Base-by-base conservation (phyloP, 495 filamentous ascomycete species). In the Gamarada debralockiae region DNA sequence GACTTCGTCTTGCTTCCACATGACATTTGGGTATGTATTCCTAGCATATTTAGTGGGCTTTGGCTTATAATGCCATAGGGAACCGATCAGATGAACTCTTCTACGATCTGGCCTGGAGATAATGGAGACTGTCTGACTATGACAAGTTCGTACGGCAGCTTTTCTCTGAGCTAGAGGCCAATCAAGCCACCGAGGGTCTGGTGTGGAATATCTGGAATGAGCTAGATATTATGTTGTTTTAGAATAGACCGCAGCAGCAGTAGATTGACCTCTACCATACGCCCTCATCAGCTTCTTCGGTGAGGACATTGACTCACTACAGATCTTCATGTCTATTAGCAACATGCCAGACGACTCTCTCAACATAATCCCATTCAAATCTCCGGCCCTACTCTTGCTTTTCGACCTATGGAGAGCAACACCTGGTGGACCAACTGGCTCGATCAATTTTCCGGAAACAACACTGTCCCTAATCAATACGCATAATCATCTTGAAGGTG, bases 131-230 rank as follows among this genome's bases (percentile, higher is more conserved):
- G 69, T 53, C 56, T 0, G 40, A 60, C 25, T 72, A 63, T 36
- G 67, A 74, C 38, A 31, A 46, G 0, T 73, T 68, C 37, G 18
- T 74, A 1, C 51, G 34, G 0, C 61, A 57, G 14, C 29, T 68
- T 1, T 55, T 68, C 23, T 13, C 37, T 0, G 67, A 71, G 39
- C 55, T 74, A 24, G 58, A 62, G n/a, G 54, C 50, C 4, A 60
- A 70, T 25, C 39, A 63, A 42, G 63, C 64, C 29, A 52, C 61
- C 0, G 58, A 64, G 9, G 65, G 62, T 5, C 50, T 70, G 3
- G 60, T 68, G 13, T 58, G 53, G n/a, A 68, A 75, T 50, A 65
- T 68, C 17, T 75, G 72, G 72, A 75, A 73, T 51, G 72, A 75
- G 53, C 66, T 69, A 8, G 72, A 73, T 25, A 29, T 59, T 12